phyloP scores from a whole-genome alignment of 2,329 filamentous ascomycete genomes.

The Stagonosporopsis vannaccii region DNA sequence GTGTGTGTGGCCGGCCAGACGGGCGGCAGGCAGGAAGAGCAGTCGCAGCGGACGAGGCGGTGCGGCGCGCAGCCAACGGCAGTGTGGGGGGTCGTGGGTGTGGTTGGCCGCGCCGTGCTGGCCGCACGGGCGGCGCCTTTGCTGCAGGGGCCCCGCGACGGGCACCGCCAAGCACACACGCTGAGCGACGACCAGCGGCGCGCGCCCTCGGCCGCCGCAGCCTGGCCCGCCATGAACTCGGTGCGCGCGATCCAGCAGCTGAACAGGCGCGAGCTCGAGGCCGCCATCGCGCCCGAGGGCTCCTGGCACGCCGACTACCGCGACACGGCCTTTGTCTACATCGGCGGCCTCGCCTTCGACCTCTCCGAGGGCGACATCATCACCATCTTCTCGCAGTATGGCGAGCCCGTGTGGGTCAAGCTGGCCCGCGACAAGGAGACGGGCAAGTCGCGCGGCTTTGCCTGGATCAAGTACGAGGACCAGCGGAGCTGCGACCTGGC shows the following conservation, averaged over 20 bases:
- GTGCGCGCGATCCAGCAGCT: conserved; percentile 91
- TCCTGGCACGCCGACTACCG: conserved; percentile 98
- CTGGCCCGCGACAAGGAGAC: conserved; percentile 94
- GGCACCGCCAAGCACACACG: conserved; percentile 40
- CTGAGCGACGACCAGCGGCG: not conserved
- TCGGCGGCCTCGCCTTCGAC: conserved; percentile 91
- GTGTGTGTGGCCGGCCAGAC: not conserved
- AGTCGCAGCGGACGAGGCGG: conserved; percentile 9
- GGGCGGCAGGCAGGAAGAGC: not conserved
- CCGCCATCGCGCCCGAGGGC: conserved; percentile 81
- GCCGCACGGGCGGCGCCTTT: conserved; percentile 30
- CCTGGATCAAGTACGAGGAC: conserved; percentile 97
- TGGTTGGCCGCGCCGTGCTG: conserved; percentile 25
- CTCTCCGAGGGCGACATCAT: conserved; percentile 95
- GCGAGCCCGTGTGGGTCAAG: conserved; percentile 92
- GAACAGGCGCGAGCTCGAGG: conserved; percentile 93
- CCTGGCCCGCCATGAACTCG: conserved; percentile 75
- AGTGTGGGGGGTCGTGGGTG: conserved; percentile 26
- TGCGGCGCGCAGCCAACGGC: conserved; percentile 22
- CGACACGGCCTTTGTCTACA: conserved; percentile 96
- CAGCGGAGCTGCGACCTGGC: conserved; percentile 94
- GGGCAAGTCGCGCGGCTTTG: conserved; percentile 92
- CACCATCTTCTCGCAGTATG: conserved; percentile 96
- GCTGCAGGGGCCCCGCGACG: conserved; percentile 35
- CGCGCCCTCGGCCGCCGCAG: not conserved